A percentile compares a stretch with the other conserved stretches of the same genome.
phyloP scores from a whole-genome alignment of 768 basidiomycete species.

The Phlebiopsis gigantea region DNA sequence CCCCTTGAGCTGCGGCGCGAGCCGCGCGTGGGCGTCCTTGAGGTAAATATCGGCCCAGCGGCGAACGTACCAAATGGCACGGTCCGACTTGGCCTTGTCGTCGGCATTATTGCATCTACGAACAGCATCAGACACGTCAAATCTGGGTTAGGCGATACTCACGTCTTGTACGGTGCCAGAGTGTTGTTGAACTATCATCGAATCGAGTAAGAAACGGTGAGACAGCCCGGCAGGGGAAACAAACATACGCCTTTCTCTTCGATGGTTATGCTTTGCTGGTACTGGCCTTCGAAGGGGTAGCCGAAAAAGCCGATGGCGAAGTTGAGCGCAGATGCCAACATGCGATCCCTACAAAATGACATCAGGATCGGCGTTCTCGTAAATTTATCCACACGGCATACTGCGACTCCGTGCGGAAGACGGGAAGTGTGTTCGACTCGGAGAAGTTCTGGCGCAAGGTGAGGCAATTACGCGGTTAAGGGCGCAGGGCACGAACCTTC shows the following conservation, averaged over 20 bases:
- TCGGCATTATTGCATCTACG: slow-evolving; percentile 55
- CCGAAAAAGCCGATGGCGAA: slow-evolving; percentile 52
- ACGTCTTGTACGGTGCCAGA: slow-evolving; percentile 80
- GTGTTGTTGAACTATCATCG: slow-evolving; percentile 51
- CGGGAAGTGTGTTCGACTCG: slow-evolving; percentile 34
- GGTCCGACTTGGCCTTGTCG: slow-evolving; percentile 40
- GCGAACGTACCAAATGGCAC: slow-evolving; percentile 51
- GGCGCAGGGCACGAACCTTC: slow-evolving; percentile 22
- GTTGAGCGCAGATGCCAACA: slow-evolving; percentile 47
- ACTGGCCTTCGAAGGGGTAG: slow-evolving; percentile 38
- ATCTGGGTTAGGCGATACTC: slow-evolving; percentile 16
- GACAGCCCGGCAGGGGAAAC: background rate
- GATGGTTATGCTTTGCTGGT: slow-evolving; percentile 39
- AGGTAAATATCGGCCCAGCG: slow-evolving; percentile 76
- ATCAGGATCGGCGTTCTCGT: background rate
- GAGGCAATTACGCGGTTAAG: background rate
- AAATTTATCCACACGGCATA: slow-evolving; percentile 16
- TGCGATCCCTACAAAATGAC: slow-evolving; percentile 32
- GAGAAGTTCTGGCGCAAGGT: slow-evolving; percentile 30
- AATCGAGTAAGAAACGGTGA: background rate
- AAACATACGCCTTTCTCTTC: slow-evolving; percentile 30
- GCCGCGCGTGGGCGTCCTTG: slow-evolving; percentile 51
- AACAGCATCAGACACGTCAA: background rate
- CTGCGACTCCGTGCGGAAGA: slow-evolving; percentile 51
- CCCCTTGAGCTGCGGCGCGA: slow-evolving; percentile 56